A percentile compares a stretch with the other conserved stretches of the same genome.
Evolutionary conservation across 257 asterid genomes (phyloP).

Genomic region (Solanum appendiculatum): DNA sequence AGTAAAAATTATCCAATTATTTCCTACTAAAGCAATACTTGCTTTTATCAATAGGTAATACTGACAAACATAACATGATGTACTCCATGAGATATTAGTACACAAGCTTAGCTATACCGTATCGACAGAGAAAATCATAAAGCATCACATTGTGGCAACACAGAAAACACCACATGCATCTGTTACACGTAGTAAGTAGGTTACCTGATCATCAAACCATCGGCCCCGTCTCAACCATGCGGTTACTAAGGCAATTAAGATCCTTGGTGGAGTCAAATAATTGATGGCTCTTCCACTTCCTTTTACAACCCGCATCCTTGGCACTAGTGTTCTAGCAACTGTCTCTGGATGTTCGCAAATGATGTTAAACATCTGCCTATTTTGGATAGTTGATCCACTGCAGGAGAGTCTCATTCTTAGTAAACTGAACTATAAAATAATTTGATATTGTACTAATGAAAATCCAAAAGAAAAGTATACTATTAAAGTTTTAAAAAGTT

Average conservation of each 20-base stretch:
- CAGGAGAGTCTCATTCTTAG: not conserved
- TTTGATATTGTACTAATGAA: not conserved
- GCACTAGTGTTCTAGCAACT: conserved; percentile 90
- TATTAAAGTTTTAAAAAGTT: not conserved
- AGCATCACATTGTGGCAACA: not conserved
- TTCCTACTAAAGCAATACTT: not conserved
- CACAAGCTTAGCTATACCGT: not conserved
- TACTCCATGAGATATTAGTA: not conserved
- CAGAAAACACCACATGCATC: not conserved
- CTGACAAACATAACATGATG: not conserved
- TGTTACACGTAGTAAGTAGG: not conserved
- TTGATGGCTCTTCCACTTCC: conserved; percentile 93
- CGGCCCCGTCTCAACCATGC: conserved; percentile 97
- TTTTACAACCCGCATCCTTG: conserved; percentile 95
- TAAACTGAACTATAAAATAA: not conserved
- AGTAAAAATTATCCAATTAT: not conserved
- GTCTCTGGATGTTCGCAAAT: conserved; percentile 99
- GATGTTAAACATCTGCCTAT: conserved; percentile 94
- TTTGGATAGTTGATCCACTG: conserved; percentile 90
- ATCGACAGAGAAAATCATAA: not conserved
- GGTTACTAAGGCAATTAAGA: conserved; percentile 82
- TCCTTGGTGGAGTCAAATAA: conserved; percentile 96
- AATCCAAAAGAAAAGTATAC: not conserved
- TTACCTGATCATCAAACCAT: conserved; percentile 96
- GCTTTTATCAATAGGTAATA: not conserved